Base-by-base conservation (phyloP, 1,284 basidiomycete genomes). In the Sutorius eximius region DNA sequence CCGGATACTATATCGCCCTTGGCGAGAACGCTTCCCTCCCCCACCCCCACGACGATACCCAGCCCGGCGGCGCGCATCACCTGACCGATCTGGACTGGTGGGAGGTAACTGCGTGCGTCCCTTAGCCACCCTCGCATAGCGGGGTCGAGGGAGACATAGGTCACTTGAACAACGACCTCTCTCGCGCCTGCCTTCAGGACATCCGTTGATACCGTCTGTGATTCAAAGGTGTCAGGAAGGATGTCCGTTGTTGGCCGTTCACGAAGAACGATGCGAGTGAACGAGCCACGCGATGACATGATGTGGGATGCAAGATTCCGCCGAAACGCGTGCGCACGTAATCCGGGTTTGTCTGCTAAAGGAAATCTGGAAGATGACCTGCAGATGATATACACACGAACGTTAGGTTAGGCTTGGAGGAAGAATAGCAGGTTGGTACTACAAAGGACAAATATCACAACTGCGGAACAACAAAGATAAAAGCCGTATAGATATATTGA, bases 71-170 rank as follows among this genome's bases (percentile, higher is more conserved):
- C 84, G 27, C 93, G 82, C 93, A 96, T 91, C 27, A 85, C 84
- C 69, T 86, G 90, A 24, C 90, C 90, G 57, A 95, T 87, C 71
- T 91, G 74, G 11, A 95, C 91, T 5, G 86, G 87, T 18, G 80
- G 81, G 20, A 87, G 45, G 62, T 89, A 91, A 66, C 81, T 86
- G 48, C 88, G 79, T 18, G 65, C 69, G 66, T 93, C 89, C 49
- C 81, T 82, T 49, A 96, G 66, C 81, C 88, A 95, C 11, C 84
- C 87, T 34, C 93, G 82, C 91, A 94, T 93, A 1, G 90, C 89
- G 33, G 92, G 90, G 65, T 94, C 92, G 53, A 94, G 75, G 38
- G 87, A 89, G 20, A 92, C 69, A 75, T 86, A 92, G 45, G 85
- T 84, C 53, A 89, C 82, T 65, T 85, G 80, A 33, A 95, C 82